Base-by-base conservation (phyloP, 352 stramenopile species). In the Phytophthora brassicae region DNA sequence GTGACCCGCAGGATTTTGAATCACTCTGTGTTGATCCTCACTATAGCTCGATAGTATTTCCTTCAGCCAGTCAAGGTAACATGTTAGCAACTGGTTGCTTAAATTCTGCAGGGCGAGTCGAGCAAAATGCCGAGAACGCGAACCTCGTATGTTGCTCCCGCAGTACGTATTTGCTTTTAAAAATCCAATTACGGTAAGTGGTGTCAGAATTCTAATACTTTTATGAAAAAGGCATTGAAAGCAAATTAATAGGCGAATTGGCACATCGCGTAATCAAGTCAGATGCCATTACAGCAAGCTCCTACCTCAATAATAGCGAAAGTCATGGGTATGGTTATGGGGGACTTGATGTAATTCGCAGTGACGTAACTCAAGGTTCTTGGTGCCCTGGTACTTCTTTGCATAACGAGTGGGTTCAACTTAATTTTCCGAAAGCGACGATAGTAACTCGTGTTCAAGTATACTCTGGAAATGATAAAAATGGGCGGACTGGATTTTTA, bases 141-240 rank as follows among this genome's bases (percentile, higher is more conserved):
- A 68, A 64, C 7, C 12, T 86, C 0, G 76, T 65, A 4, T 87
- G 78, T 43, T 87, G 78, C 36, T 74, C 72, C n/a, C 2, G n/a
- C 50, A 50, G 64, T 72, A 72, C 29, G 39, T 79, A 31, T 12
- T 20, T 42, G 14, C 7, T 2, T 17, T 20, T n/a, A n/a, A n/a
- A n/a, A n/a, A n/a, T n/a, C n/a, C n/a, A 12, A 12, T 38, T 12
- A 12, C 16, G 31, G 6, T 56, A 7, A 14, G 12, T 39, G 6
- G 22, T 45, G 12, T 16, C n/a, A 7, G 45, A 17, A 2, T 31
- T 35, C 41, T 44, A 20, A 39, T 17, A 7, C 17, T 6, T 14
- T 23, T 46, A 33, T 46, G n/a, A 7, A 35, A 4, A 38, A 72
- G 65, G 38, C 47, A 16, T 11, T 17, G 26, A 58, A 35, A 59